Conservation (phyloP, 768 basidiomycete genomes). For the Trametes cinnabarina region DNA sequence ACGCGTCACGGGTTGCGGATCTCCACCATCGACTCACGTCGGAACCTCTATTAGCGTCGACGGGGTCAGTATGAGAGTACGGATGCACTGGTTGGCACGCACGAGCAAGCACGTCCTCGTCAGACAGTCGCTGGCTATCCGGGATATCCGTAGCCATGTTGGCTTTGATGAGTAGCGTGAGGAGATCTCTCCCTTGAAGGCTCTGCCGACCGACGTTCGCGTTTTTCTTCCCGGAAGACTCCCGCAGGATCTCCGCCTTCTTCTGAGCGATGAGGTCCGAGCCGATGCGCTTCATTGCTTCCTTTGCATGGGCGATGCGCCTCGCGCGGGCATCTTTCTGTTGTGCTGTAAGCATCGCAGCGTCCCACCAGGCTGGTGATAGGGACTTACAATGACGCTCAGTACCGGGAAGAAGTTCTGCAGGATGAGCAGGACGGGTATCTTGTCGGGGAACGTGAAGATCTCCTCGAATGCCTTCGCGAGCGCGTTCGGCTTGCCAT, state of each 20-base stretch:
- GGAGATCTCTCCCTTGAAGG: constrained; percentile 47
- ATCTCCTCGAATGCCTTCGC: constrained; percentile 30
- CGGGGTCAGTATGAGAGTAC: too few species aligned
- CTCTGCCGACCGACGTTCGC: constrained; percentile 33
- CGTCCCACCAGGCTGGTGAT: too few species aligned
- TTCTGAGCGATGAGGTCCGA: constrained; percentile 28
- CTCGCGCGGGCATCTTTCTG: background rate
- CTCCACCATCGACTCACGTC: constrained; percentile 10
- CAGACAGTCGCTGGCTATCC: constrained; percentile 52
- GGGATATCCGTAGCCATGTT: constrained; percentile 63
- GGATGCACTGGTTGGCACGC: constrained; percentile 26
- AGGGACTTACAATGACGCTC: constrained; percentile 18
- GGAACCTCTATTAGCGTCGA: constrained; percentile 21
- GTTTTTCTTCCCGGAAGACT: constrained; percentile 23
- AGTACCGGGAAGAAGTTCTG: constrained; percentile 19
- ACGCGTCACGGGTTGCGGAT: background rate
- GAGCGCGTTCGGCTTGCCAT: constrained; percentile 31
- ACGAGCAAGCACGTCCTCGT: constrained; percentile 63
- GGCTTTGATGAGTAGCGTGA: constrained; percentile 59
- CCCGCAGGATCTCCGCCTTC: constrained; percentile 28
- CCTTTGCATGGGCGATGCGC: background rate
- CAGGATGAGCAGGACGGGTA: constrained; percentile 17
- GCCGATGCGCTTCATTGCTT: too few species aligned
- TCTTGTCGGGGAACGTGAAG: constrained; percentile 18
- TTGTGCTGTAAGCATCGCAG: background rate